A percentile compares a stretch with the other conserved stretches of the same genome.
phyloP scores from a whole-genome alignment of 2,329 filamentous ascomycete genomes.

The Sarocladiaceae sp. region DNA sequence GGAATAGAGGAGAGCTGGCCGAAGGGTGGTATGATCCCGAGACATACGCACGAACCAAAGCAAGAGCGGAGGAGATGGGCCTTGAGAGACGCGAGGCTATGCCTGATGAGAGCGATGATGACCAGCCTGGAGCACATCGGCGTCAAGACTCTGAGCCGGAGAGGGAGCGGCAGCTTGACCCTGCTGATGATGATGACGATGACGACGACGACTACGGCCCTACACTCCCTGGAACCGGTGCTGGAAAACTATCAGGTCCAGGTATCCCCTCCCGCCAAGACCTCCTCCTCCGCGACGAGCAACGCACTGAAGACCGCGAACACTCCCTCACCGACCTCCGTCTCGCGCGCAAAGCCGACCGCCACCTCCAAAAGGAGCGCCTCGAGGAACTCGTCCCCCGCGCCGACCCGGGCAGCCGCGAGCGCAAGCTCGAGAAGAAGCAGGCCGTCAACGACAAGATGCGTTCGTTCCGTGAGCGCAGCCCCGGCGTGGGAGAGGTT shows the following conservation, averaged over 20 bases:
- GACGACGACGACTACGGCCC: slow-evolving; percentile 54
- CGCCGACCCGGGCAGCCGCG: slow-evolving; percentile 74
- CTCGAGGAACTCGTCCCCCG: slow-evolving; percentile 78
- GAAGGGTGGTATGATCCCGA: slow-evolving; percentile 91
- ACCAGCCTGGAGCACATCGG: slow-evolving; percentile 15
- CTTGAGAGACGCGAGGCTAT: slow-evolving; percentile 10
- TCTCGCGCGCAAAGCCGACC: slow-evolving; percentile 56
- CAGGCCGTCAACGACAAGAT: slow-evolving; percentile 66
- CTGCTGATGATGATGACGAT: slow-evolving; percentile 20
- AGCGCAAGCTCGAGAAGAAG: slow-evolving; percentile 82
- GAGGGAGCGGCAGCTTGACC: neutral
- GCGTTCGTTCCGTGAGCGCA: slow-evolving; percentile 64
- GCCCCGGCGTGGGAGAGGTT: slow-evolving; percentile 47
- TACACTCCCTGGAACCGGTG: slow-evolving; percentile 18
- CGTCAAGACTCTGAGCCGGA: slow-evolving; percentile 28
- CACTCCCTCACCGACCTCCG: slow-evolving; percentile 50
- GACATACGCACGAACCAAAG: slow-evolving; percentile 44
- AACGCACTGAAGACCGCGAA: slow-evolving; percentile 42
- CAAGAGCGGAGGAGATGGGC: slow-evolving; percentile 17
- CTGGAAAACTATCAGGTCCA: slow-evolving; percentile 38
- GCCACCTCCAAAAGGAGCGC: slow-evolving; percentile 59
- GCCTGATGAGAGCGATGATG: slow-evolving; percentile 8
- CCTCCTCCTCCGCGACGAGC: slow-evolving; percentile 54
- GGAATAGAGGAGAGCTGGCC: slow-evolving; percentile 83
- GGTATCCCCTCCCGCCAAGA: slow-evolving; percentile 68